phyloP scores from a whole-genome alignment of 2,329 filamentous ascomycete genomes.

The Exophiala mesophila region DNA sequence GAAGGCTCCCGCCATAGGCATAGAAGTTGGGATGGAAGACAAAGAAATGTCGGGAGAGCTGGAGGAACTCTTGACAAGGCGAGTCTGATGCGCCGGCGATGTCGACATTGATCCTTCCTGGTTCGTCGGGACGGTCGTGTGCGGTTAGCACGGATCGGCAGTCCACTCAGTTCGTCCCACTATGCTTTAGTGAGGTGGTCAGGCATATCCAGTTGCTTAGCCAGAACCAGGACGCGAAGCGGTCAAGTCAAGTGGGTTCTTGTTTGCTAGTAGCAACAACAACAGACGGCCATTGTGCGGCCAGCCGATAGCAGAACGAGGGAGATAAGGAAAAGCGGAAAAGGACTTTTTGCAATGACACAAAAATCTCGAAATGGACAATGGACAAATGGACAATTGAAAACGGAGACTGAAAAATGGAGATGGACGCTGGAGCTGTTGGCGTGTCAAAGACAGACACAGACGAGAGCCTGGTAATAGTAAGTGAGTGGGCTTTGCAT shows the following conservation, averaged over 20 bases:
- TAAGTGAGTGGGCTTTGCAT: too few species aligned
- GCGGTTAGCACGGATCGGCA: constrained; percentile 2
- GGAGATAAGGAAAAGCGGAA: too few species aligned
- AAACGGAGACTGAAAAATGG: too few species aligned
- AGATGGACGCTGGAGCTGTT: too few species aligned
- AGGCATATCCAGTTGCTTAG: constrained; percentile 1
- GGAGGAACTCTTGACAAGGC: background rate
- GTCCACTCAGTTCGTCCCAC: constrained; percentile 1
- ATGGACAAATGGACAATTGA: too few species aligned
- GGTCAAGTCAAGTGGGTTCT: constrained; percentile 1
- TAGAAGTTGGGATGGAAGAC: background rate
- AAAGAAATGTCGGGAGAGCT: background rate
- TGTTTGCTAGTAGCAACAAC: background rate
- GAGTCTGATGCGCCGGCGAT: background rate
- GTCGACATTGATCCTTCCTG: background rate
- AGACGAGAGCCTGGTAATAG: too few species aligned
- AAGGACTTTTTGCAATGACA: too few species aligned
- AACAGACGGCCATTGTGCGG: background rate
- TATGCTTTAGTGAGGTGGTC: constrained; percentile 2
- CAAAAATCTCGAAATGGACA: too few species aligned
- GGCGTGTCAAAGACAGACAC: too few species aligned
- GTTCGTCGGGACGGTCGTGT: background rate
- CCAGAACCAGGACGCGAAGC: constrained; percentile 2
- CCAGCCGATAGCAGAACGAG: too few species aligned
- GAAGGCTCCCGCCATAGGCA: background rate